A percentile compares a stretch with the other conserved stretches of the same genome.
Evolutionary conservation across 2,329 filamentous ascomycete species (phyloP).

Genomic region (Colletotrichum sp.): DNA sequence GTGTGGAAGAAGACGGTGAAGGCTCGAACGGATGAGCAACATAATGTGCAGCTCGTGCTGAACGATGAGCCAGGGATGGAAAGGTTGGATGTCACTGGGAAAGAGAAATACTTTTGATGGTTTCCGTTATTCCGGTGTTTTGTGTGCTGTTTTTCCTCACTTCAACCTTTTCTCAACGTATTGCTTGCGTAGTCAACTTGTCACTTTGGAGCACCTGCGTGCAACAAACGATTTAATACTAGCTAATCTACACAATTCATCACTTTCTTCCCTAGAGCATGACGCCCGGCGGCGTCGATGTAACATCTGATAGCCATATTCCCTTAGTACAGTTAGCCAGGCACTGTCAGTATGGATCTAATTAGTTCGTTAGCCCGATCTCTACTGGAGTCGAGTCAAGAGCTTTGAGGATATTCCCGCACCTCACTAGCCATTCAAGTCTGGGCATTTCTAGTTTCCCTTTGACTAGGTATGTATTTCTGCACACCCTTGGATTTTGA

Average conservation of each 20-base stretch:
- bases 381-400: too few species aligned
- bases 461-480: not conserved
- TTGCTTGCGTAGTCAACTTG: not conserved
- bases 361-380: not conserved
- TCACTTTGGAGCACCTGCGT: not conserved
- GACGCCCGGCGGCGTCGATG: not conserved
- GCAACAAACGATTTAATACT: fast-evolving
- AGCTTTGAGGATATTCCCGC: too few species aligned
- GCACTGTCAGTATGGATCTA: not conserved
- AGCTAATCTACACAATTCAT: not conserved
- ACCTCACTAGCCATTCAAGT: not conserved
- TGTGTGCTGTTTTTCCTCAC: fast-evolving
- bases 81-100: not conserved
- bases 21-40: not conserved
- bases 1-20: not conserved
- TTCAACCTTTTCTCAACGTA: not conserved
- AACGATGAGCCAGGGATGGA: not conserved
- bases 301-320: not conserved
- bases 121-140: not conserved
- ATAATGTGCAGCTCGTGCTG: not conserved
- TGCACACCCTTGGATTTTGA: not conserved
- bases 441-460: not conserved
- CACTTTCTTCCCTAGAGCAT: fast-evolving
- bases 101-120: not conserved
- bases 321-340: not conserved